Evolutionary conservation across 306 rosid species (phyloP).

Genomic region (Malus orientalis): DNA sequence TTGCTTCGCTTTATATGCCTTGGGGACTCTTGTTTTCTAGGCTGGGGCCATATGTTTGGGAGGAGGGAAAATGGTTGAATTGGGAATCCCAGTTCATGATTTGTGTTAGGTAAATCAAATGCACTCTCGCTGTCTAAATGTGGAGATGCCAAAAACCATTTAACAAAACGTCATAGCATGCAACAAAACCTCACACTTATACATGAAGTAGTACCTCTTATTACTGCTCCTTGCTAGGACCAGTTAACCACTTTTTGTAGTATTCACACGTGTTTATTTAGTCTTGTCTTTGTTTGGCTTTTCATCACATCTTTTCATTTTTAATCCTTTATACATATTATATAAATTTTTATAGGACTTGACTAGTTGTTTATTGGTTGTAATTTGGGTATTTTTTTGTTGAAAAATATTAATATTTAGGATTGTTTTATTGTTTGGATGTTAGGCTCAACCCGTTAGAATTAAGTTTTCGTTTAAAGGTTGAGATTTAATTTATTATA

Average conservation of each 20-base stretch:
- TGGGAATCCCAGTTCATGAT: constrained; percentile 6
- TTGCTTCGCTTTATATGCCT: not conserved
- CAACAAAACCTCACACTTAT: not conserved
- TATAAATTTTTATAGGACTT: too few relatives aligned
- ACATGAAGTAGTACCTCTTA: not conserved
- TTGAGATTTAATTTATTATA: too few relatives aligned
- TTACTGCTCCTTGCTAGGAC: not conserved
- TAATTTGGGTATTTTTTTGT: too few relatives aligned
- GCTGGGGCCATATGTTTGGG: constrained; percentile 9
- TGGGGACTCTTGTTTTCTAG: constrained; percentile 3
- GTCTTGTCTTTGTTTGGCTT: constrained; percentile 7
- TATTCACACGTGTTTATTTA: not conserved
- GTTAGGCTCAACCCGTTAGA: too few relatives aligned
- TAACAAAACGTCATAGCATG: constrained; percentile 4
- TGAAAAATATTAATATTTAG: too few relatives aligned
- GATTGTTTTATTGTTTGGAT: too few relatives aligned
- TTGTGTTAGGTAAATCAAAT: constrained; percentile 1
- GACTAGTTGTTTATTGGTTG: too few relatives aligned
- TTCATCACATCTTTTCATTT: not conserved
- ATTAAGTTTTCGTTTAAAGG: too few relatives aligned
- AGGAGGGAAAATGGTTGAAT: not conserved
- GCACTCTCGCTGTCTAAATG: not conserved
- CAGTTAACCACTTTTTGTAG: not conserved
- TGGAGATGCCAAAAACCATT: constrained; percentile 3
- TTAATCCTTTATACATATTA: too few relatives aligned